A percentile compares a stretch with the other conserved stretches of the same genome.
Evolutionary conservation across 306 rosid species (phyloP).

Genomic region (Aeschynomene evenia): DNA sequence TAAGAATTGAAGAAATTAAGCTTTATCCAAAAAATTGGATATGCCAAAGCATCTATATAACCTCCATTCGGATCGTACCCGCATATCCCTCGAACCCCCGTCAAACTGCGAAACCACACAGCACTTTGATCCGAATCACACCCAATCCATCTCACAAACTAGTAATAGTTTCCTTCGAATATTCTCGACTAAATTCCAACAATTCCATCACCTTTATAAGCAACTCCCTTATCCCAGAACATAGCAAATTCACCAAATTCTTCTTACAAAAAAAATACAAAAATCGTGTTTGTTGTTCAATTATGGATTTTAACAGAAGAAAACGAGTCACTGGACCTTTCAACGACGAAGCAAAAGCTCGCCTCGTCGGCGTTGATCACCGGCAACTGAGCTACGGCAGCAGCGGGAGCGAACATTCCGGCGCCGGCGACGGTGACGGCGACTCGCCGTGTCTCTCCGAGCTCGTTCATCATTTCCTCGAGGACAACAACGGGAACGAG

Average conservation of each 20-base stretch:
- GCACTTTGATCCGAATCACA: neutral
- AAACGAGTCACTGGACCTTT: slow-evolving; percentile 72
- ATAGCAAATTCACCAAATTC: neutral
- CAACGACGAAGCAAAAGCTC: slow-evolving; percentile 61
- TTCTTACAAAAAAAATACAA: too few relatives aligned
- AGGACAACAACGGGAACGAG: slow-evolving; percentile 16
- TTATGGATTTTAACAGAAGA: slow-evolving; percentile 38
- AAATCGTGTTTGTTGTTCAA: slow-evolving; percentile 17
- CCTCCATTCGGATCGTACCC: slow-evolving; percentile 23
- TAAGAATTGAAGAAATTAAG: too few relatives aligned
- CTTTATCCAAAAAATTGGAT: too few relatives aligned
- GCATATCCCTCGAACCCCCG: slow-evolving; percentile 30
- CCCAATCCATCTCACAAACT: neutral
- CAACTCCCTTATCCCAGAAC: neutral
- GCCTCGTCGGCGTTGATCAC: slow-evolving; percentile 47
- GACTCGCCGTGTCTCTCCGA: slow-evolving; percentile 60
- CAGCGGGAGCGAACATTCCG: slow-evolving; percentile 86
- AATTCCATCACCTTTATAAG: slow-evolving; percentile 17
- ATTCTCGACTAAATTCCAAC: slow-evolving; percentile 37
- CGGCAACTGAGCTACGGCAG: slow-evolving; percentile 42
- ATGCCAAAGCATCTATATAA: slow-evolving; percentile 41
- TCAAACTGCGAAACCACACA: neutral
- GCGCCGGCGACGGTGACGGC: slow-evolving; percentile 27
- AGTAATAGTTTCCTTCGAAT: slow-evolving; percentile 22
- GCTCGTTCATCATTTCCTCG: slow-evolving; percentile 65